These are phyloP conservation scores for Penicillium pancosmium DNA, from an alignment of 495 filamentous ascomycete genomes.

Conservation along the genomic window DNA sequence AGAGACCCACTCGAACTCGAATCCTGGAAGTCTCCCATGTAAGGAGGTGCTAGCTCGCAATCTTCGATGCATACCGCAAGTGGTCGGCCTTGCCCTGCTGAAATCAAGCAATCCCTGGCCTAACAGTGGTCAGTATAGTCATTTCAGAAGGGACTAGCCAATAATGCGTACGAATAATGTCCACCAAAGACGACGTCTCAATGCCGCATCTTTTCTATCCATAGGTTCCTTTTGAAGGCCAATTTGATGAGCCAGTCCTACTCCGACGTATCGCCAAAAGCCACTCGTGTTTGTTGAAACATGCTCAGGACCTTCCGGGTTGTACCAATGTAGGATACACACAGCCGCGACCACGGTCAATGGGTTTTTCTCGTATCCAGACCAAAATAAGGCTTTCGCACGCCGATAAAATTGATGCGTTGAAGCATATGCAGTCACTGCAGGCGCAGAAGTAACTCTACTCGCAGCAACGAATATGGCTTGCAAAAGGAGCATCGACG, in stretches of 20 bases:
- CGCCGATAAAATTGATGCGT: conserved; percentile 30
- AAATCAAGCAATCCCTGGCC: conserved; percentile 33
- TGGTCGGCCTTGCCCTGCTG: conserved; percentile 30
- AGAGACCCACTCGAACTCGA: conserved; percentile 19
- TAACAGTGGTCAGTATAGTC: conserved; percentile 7
- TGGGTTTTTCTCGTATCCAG: conserved; percentile 31
- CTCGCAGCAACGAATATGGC: conserved; percentile 31
- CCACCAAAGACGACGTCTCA: conserved; percentile 33
- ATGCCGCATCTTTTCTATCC: conserved; percentile 14
- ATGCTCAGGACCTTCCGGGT: conserved; percentile 28
- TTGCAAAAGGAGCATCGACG: conserved; percentile 28
- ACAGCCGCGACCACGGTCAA: conserved; percentile 29
- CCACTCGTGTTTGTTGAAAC: conserved; percentile 33
- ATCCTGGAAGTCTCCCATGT: conserved; percentile 24
- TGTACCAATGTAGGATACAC: conserved; percentile 34
- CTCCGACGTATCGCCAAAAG: conserved; percentile 32
- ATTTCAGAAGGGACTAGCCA: neutral
- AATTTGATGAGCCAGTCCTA: conserved; percentile 30
- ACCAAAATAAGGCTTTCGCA: conserved; percentile 31
- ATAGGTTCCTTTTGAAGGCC: conserved; percentile 30
- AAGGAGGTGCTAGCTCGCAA: conserved; percentile 25
- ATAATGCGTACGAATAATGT: conserved; percentile 26
- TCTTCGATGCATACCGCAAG: conserved; percentile 27
- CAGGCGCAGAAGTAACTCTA: conserved; percentile 27
- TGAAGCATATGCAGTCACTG: conserved; percentile 28